Conservation (phyloP, 2,329 filamentous ascomycete genomes). For the Achaetomium macrosporum region DNA sequence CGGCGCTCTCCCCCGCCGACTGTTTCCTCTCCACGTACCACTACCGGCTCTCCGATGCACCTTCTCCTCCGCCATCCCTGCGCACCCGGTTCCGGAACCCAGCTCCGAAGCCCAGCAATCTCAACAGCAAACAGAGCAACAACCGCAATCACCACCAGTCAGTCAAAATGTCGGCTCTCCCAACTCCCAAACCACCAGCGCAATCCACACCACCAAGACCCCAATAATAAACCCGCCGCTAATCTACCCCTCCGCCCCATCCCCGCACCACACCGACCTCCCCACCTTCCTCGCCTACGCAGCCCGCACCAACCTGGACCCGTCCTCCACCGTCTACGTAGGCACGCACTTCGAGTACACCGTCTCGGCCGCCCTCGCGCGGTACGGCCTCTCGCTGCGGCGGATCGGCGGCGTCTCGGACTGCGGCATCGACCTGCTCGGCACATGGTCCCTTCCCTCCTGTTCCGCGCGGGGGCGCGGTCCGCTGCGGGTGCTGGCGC, state of each 20-base stretch:
- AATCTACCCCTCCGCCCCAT: constrained; percentile 42
- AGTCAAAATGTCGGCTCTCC: background rate
- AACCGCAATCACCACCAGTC: constrained; percentile 1
- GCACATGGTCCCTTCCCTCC: constrained; percentile 49
- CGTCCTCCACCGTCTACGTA: constrained; percentile 54
- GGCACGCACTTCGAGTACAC: constrained; percentile 77
- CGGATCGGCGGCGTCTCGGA: constrained; percentile 63
- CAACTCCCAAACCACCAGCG: background rate
- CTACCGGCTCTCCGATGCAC: background rate
- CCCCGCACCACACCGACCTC: constrained; percentile 55
- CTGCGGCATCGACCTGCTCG: constrained; percentile 68
- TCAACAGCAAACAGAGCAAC: background rate
- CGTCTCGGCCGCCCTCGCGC: constrained; percentile 48
- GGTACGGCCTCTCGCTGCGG: constrained; percentile 58
- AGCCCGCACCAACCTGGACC: constrained; percentile 47
- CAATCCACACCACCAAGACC: background rate
- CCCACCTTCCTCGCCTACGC: constrained; percentile 61
- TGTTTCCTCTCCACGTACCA: background rate
- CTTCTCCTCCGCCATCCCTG: constrained; percentile 3
- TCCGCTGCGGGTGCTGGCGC: constrained; percentile 46
- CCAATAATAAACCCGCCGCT: constrained; percentile 20
- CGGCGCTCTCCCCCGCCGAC: background rate
- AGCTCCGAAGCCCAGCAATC: background rate
- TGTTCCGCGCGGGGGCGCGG: too few species aligned
- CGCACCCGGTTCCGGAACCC: background rate